Evolutionary conservation across 169 alveolate genomes (phyloP), one percentile per base, ranked within the genome.

Genomic region (Plasmodium gonderi): DNA sequence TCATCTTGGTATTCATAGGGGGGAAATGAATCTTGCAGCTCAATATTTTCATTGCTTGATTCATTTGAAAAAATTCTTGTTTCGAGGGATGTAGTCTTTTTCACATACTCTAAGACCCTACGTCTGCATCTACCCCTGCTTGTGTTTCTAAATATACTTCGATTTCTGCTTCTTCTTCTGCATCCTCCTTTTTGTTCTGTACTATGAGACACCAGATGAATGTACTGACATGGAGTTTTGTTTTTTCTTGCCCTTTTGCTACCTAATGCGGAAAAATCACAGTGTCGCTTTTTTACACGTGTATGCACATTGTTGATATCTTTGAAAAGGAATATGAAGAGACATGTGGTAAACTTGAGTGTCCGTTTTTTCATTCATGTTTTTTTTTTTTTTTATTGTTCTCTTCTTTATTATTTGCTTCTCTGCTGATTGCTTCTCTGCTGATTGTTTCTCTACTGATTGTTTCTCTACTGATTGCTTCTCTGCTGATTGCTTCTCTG

Each of bases 291-390:
- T 9, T 49, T 26, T 17, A 29, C 17, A 20, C 8, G 42, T 9
- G 40, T 23, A 20, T 49, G 31, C 9, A 20, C 65, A 51, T 26
- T 54, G 40, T 78, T 78, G n/a, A 12, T 20, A 36, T 51, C 87
- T 47, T 49, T 51, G 40, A 78, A 78, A 78, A 47, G 47, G 38
- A 51, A 60, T 23, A 60, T 60, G 31, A 51, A 33, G 49, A 78
- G 51, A 20, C 42, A 33, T n/a, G 40, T 9, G 42, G 49, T 29
- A n/a, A 78, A 40, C 45, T 12, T 51, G 8, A 42, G 14, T 26
- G 33, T 20, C 74, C 14, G n/a, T 23, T 78, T 78, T 36, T 47
- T 78, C 87, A 78, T 78, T 45, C 87, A 78, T 49, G n/a, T n/a
- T n/a, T n/a, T n/a, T n/a, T n/a, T n/a, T n/a, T n/a, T n/a, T n/a